Conservation (phyloP, 2,329 filamentous ascomycete species). For the Clonostachys rosea region DNA sequence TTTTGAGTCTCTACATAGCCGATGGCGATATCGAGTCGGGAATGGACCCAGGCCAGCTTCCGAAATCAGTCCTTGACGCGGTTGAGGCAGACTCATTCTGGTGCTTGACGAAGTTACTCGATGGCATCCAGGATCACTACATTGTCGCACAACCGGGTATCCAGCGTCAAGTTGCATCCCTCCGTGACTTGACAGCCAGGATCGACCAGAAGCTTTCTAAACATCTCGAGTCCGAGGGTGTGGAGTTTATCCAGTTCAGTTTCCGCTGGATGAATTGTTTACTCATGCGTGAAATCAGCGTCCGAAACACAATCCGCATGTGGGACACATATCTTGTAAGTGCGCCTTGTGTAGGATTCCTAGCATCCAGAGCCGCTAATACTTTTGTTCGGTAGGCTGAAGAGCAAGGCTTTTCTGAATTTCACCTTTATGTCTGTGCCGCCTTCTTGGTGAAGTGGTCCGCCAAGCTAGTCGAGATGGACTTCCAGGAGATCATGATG, state of each 20-base stretch:
- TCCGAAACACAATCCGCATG: conserved; percentile 96
- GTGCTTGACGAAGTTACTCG: conserved; percentile 96
- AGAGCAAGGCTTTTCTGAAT: conserved; percentile 96
- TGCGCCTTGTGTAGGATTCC: conserved; percentile 4
- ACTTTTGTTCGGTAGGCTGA: conserved; percentile 62
- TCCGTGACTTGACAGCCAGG: conserved; percentile 84
- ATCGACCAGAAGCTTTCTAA: conserved; percentile 83
- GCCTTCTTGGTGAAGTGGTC: conserved; percentile 99
- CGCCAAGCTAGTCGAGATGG: conserved; percentile 90
- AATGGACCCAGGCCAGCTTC: conserved; percentile 95
- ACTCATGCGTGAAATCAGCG: conserved; percentile 94
- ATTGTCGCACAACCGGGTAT: conserved; percentile 97
- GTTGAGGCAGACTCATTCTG: conserved; percentile 98
- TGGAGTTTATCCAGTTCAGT: conserved; percentile 99
- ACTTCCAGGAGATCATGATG: conserved; percentile 99
- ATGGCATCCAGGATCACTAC: conserved; percentile 98
- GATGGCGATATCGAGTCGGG: conserved; percentile 86
- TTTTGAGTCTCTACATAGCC: conserved; percentile 91
- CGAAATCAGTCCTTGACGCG: conserved; percentile 84
- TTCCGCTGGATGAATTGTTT: conserved; percentile 99
- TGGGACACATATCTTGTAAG: conserved; percentile 98
- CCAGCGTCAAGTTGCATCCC: conserved; percentile 82
- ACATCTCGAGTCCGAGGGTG: conserved; percentile 83
- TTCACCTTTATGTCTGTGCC: conserved; percentile 96
- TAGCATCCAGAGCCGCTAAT: background rate